Conservation (phyloP, 306 rosid genomes). For the Mucuna pruriens region DNA sequence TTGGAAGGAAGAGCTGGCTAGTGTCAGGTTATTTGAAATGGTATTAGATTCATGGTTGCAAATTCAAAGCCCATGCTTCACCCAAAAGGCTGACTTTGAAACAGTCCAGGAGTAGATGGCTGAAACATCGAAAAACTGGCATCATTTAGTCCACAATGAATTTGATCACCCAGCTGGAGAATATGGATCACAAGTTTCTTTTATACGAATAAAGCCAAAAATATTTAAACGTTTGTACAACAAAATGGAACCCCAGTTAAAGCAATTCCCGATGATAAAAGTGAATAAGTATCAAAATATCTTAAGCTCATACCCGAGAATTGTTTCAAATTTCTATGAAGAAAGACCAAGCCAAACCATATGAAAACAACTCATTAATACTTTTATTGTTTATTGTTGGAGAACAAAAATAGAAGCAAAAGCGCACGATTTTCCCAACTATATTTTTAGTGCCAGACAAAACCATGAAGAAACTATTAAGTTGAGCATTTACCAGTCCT, state of each 20-base stretch:
- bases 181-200: conserved; percentile 16
- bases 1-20: conserved; percentile 20
- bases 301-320: not conserved
- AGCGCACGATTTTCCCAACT: conserved; percentile 16
- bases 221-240: not conserved
- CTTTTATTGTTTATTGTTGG: conserved; percentile 19
- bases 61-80: conserved; percentile 45
- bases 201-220: not conserved
- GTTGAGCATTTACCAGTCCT: conserved; percentile 36
- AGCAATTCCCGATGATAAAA: not conserved
- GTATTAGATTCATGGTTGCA: conserved; percentile 33
- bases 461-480: conserved; percentile 32
- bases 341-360: conserved; percentile 28
- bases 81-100: conserved; percentile 33
- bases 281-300: not conserved
- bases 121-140: conserved; percentile 42
- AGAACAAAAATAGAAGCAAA: conserved; percentile 36
- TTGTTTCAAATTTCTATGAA: conserved; percentile 32
- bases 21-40: not conserved
- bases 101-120: conserved; percentile 26
- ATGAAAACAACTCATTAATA: conserved; percentile 21
- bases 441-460: conserved; percentile 33
- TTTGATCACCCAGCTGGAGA: not conserved
- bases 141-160: conserved; percentile 30
- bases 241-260: not conserved